A percentile compares a stretch with the other conserved stretches of the same genome.
These are phyloP conservation scores for Limnanthes douglasii DNA, from an alignment of 345 rosid genomes.

Conservation along the genomic window DNA sequence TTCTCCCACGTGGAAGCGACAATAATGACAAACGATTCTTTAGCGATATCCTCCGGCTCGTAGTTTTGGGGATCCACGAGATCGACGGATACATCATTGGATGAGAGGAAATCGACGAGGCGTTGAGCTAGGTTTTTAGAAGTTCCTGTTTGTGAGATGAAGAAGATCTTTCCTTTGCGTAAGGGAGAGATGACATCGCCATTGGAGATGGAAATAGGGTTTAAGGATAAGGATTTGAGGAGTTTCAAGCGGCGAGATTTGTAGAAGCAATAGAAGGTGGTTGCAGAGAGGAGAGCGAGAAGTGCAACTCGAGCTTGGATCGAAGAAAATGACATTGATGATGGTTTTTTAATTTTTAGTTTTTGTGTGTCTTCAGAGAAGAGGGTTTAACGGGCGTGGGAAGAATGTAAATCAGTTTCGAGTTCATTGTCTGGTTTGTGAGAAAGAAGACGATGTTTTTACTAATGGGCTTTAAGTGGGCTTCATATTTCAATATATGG, in stretches of 20 bases:
- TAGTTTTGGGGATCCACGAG: slow-evolving; percentile 61
- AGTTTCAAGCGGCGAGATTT: slow-evolving; percentile 61
- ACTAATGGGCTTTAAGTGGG: too few relatives aligned
- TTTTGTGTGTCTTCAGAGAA: too few relatives aligned
- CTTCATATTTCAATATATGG: too few relatives aligned
- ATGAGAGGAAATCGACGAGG: slow-evolving; percentile 23
- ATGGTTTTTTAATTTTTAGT: too few relatives aligned
- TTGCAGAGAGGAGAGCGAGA: slow-evolving; percentile 63
- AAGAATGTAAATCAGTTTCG: neutral
- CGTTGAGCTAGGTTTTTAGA: slow-evolving; percentile 53
- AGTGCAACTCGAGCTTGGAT: slow-evolving; percentile 44
- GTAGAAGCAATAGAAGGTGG: slow-evolving; percentile 68
- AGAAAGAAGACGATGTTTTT: neutral
- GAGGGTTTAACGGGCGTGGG: neutral
- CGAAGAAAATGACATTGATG: slow-evolving; percentile 40
- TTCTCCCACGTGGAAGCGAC: slow-evolving; percentile 89
- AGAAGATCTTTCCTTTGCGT: slow-evolving; percentile 51
- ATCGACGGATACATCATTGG: slow-evolving; percentile 34
- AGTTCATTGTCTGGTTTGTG: neutral
- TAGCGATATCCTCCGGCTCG: slow-evolving; percentile 86
- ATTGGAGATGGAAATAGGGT: slow-evolving; percentile 8
- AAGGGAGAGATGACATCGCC: neutral
- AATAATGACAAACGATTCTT: slow-evolving; percentile 42
- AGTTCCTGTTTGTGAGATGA: slow-evolving; percentile 74
- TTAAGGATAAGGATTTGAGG: slow-evolving; percentile 20